phyloP scores from a whole-genome alignment of 306 rosid genomes.

The Hippophae gyantsensis region DNA sequence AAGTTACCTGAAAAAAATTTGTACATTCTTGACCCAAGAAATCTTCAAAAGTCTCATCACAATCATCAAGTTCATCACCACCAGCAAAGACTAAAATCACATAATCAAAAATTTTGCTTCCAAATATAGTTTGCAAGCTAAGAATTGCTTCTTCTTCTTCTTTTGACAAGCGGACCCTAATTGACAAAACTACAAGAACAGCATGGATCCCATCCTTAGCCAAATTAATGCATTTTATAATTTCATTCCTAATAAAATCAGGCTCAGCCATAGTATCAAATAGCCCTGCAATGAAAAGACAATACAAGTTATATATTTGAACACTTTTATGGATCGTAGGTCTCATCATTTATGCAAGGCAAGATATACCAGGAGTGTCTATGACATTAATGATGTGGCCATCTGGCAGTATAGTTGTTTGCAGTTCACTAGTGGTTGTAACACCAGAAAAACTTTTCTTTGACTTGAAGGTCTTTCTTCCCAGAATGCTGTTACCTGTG shows the following conservation, averaged over 20 bases:
- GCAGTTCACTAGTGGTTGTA: conserved; percentile 57
- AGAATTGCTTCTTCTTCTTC: conserved; percentile 63
- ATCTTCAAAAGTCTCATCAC: conserved; percentile 47
- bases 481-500: conserved; percentile 71
- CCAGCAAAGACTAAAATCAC: conserved; percentile 73
- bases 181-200: conserved; percentile 58
- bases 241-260: conserved; percentile 74
- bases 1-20: conserved; percentile 51
- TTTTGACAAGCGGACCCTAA: conserved; percentile 55
- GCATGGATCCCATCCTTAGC: conserved; percentile 98
- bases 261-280: conserved; percentile 54
- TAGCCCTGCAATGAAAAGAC: conserved; percentile 35
- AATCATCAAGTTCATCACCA: conserved; percentile 81
- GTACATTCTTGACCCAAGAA: conserved; percentile 66
- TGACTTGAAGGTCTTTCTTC: conserved; percentile 57
- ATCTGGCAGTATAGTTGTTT: conserved; percentile 35
- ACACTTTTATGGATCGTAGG: background rate
- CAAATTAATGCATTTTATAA: conserved; percentile 67
- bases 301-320: background rate
- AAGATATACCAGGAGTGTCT: conserved; percentile 75
- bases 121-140: conserved; percentile 68
- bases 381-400: conserved; percentile 64
- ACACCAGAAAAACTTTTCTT: conserved; percentile 46
- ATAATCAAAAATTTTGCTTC: conserved; percentile 60
- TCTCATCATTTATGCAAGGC: background rate